phyloP scores from a whole-genome alignment of 2,329 filamentous ascomycete species.

The Claviceps digitariae region DNA sequence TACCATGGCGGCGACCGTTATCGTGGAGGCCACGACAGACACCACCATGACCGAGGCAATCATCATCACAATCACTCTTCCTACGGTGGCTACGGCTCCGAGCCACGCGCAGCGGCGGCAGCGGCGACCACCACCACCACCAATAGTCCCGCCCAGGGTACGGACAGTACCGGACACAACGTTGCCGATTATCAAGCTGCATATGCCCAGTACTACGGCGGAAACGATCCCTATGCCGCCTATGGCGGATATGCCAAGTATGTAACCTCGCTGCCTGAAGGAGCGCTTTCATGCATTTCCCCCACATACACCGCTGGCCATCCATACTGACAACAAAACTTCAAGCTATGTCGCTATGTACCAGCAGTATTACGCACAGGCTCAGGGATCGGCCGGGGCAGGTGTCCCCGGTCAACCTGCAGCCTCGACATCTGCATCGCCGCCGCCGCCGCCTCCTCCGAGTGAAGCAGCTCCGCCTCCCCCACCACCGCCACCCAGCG shows the following conservation, averaged over 20 bases:
- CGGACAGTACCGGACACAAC: constrained; percentile 14
- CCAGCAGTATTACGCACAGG: constrained; percentile 51
- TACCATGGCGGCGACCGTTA: constrained; percentile 18
- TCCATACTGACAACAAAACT: constrained; percentile 11
- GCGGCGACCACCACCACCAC: too few species aligned
- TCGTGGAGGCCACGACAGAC: constrained; percentile 16
- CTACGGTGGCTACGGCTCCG: constrained; percentile 18
- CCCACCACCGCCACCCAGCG: constrained; percentile 26
- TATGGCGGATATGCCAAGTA: constrained; percentile 81
- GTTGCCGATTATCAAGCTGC: constrained; percentile 58
- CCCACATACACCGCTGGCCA: background rate
- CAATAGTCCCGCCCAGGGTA: constrained; percentile 23
- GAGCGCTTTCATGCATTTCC: background rate
- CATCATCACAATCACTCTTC: constrained; percentile 16
- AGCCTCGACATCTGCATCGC: constrained; percentile 34
- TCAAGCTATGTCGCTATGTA: constrained; percentile 54
- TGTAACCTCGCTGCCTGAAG: constrained; percentile 10
- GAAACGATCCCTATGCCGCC: constrained; percentile 71
- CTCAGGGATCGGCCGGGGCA: constrained; percentile 28
- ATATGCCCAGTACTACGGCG: constrained; percentile 70
- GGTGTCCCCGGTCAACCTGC: constrained; percentile 28
- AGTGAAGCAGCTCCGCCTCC: constrained; percentile 50
- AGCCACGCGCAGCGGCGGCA: constrained; percentile 14
- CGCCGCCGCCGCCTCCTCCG: constrained; percentile 48
- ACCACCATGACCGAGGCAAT: constrained; percentile 17